Percentiles rank a stretch among this genome's conserved stretches.
phyloP scores from a whole-genome alignment of 257 asterid species.

The Jacaranda mimosifolia region DNA sequence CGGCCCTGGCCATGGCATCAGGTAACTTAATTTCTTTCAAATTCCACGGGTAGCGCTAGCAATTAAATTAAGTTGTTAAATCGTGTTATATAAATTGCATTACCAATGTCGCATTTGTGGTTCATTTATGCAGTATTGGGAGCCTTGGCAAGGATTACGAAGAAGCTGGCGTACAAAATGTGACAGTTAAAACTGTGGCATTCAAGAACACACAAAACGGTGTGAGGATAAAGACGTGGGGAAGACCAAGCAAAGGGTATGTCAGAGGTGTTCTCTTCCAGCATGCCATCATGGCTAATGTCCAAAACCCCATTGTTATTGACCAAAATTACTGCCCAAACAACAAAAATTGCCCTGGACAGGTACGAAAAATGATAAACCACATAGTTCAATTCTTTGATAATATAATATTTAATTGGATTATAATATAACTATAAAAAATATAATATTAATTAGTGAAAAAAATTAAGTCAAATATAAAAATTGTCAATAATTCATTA shows the following conservation, averaged over 20 bases:
- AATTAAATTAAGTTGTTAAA: too few relatives aligned
- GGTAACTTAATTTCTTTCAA: conserved; percentile 28
- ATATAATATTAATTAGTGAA: too few relatives aligned
- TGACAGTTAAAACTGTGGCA: conserved; percentile 52
- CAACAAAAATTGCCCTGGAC: conserved; percentile 57
- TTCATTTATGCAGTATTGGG: conserved; percentile 54
- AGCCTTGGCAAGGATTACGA: conserved; percentile 59
- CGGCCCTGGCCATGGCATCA: conserved; percentile 72
- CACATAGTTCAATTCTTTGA: neutral
- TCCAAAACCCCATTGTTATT: conserved; percentile 67
- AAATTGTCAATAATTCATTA: too few relatives aligned
- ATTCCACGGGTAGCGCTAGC: too few relatives aligned
- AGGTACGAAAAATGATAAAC: conserved; percentile 46
- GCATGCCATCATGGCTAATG: conserved; percentile 58
- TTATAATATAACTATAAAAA: too few relatives aligned
- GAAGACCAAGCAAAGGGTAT: conserved; percentile 70
- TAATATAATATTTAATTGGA: too few relatives aligned
- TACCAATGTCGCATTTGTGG: neutral
- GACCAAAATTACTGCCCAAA: conserved; percentile 76
- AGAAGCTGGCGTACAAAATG: conserved; percentile 69
- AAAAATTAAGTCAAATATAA: too few relatives aligned
- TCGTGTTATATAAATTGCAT: too few relatives aligned
- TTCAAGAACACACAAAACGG: conserved; percentile 66
- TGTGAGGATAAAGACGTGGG: conserved; percentile 75
- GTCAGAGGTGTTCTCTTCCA: conserved; percentile 54